Evolutionary conservation across 2,329 filamentous ascomycete species (phyloP), one percentile per base, ranked within the genome.

Genomic region (Aspergillus terreus): DNA sequence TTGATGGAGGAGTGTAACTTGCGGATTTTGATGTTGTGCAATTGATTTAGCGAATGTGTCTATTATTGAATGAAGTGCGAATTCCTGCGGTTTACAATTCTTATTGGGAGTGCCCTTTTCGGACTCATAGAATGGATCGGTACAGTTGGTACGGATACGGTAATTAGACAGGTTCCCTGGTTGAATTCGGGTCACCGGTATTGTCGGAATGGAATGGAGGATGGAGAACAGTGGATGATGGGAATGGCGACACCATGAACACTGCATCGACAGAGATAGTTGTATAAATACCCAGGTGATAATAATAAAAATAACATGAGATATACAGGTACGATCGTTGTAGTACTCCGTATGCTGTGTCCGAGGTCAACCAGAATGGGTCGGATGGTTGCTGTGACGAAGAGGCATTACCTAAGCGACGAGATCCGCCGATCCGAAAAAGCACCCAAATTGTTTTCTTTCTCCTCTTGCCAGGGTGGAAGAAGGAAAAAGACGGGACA

Each of bases 381-480:
- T 44, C 45, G 50, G 52, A 30, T 47, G 58, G 65, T 67, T 68
- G 64, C 64, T 62, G 63, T 65, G 64, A 69, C 66, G 61, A 69
- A 68, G 64, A 61, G 55, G 52, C 41, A 46, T 45, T 45, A 69
- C 55, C 63, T 63, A 71, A 67, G 62, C 56, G 47, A 51, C 52
- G 56, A 61, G 62, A 62, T 65, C 68, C 66, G 66, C 59, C 60
- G 65, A 68, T 63, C 68, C 68, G 68, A 67, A 67, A 64, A 62
- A 66, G 63, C 66, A 64, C 56, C 57, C 61, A 55, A 58, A 61
- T 52, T 51, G 40, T 17, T 38, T n/a, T 38, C 15, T n/a, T 15
- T 15, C 35, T 17, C 15, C 15, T 38, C 35, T 12, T 42, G 54
- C 58, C 56, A 59, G 54, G 23, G 55, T 66, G 61, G 59, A 47